Conservation (phyloP, 169 alveolate species). For the Amoebophrya sp. region DNA sequence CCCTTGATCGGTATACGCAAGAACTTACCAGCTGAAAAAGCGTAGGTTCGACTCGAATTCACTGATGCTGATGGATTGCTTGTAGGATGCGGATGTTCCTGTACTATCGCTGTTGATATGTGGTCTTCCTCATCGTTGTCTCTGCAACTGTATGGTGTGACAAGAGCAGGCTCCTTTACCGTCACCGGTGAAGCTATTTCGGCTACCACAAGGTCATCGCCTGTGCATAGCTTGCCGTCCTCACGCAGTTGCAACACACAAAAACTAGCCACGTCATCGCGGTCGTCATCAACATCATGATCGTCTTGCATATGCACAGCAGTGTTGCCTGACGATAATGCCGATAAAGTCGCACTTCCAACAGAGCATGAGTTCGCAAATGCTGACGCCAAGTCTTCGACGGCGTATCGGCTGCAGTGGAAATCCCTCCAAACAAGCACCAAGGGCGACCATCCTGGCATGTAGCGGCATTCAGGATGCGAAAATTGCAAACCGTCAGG, state of each 20-base stretch:
- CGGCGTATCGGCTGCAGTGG: neutral
- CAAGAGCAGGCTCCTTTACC: neutral
- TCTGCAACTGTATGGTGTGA: too few relatives aligned
- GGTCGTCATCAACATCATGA: too few relatives aligned
- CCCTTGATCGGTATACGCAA: neutral
- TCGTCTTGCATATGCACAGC: too few relatives aligned
- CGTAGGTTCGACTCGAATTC: too few relatives aligned
- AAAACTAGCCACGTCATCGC: neutral
- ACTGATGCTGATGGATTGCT: too few relatives aligned
- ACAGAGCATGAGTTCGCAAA: too few relatives aligned
- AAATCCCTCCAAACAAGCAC: neutral
- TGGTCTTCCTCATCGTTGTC: neutral
- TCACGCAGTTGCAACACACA: neutral
- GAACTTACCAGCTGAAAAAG: neutral
- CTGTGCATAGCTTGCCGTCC: neutral
- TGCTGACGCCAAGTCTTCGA: neutral
- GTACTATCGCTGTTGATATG: too few relatives aligned
- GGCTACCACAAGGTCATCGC: neutral
- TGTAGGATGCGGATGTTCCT: too few relatives aligned
- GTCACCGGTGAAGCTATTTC: neutral
- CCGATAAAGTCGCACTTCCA: too few relatives aligned
- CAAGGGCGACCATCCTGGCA: neutral
- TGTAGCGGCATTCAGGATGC: neutral
- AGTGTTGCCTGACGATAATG: too few relatives aligned
- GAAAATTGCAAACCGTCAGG: neutral